These are phyloP conservation scores for Hypoxylon sp. DNA, from an alignment of 2,329 filamentous ascomycete species.

Conservation along the genomic window DNA sequence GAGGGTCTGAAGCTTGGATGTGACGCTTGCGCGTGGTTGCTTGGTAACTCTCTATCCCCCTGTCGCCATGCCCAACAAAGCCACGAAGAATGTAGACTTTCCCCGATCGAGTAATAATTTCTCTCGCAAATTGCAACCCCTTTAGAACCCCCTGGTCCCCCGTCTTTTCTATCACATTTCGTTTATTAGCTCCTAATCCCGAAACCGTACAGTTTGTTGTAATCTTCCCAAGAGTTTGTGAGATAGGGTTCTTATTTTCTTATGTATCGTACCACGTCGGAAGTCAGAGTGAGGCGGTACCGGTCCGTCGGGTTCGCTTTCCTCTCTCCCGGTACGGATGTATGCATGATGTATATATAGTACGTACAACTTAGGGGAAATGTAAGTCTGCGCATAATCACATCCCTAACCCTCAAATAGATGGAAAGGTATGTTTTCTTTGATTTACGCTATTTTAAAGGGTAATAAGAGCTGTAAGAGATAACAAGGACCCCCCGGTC, in stretches of 20 bases:
- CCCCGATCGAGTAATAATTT: slow-evolving; percentile 40
- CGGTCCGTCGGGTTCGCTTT: background rate
- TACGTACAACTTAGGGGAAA: background rate
- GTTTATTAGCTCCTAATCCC: background rate
- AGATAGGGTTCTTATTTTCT: background rate
- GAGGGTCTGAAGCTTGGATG: slow-evolving; percentile 17
- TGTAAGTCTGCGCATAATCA: background rate
- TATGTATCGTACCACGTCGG: background rate
- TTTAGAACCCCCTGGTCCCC: slow-evolving; percentile 8
- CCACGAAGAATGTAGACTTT: slow-evolving; percentile 26
- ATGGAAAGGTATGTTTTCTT: background rate
- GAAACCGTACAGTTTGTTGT: background rate
- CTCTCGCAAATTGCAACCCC: slow-evolving; percentile 4
- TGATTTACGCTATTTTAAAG: background rate
- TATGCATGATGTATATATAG: background rate
- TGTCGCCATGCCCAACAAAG: slow-evolving; percentile 13
- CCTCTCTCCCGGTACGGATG: background rate
- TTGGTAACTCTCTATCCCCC: slow-evolving; percentile 24
- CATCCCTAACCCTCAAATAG: background rate
- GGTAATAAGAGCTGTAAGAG: no score
- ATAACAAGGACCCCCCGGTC: no score
- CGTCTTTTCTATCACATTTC: slow-evolving; percentile 18
- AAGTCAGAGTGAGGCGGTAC: background rate
- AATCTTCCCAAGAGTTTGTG: background rate
- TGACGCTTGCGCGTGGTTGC: slow-evolving; percentile 21